Conservation (phyloP, 257 asterid genomes). For the Thymus mandschuricus region DNA sequence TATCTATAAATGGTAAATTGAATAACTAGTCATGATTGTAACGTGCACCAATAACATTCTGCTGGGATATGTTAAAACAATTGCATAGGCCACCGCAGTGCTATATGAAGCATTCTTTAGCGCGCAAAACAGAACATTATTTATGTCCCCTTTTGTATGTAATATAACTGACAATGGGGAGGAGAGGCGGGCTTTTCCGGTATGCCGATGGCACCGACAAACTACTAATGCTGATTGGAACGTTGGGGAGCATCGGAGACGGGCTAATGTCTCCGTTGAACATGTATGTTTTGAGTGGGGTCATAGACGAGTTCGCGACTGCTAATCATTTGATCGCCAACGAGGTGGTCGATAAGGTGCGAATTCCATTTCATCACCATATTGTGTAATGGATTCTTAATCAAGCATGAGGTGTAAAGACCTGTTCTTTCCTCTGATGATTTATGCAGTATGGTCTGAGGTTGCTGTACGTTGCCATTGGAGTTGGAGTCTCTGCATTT, state of each 20-base stretch:
- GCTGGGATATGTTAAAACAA: neutral
- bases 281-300: constrained; percentile 57
- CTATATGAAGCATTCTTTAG: neutral
- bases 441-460: constrained; percentile 57
- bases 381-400: too few relatives aligned
- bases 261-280: constrained; percentile 75
- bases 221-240: constrained; percentile 63
- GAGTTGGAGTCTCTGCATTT: constrained; percentile 69
- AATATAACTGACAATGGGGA: constrained; percentile 43
- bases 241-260: constrained; percentile 75
- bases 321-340: constrained; percentile 40
- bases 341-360: constrained; percentile 61
- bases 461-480: constrained; percentile 71
- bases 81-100: neutral
- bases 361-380: constrained; percentile 1
- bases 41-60: neutral
- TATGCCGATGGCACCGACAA: constrained; percentile 66
- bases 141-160: neutral
- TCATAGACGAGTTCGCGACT: constrained; percentile 54
- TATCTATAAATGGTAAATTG: neutral
- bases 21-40: neutral
- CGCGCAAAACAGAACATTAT: neutral
- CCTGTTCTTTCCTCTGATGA: neutral
- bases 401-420: too few relatives aligned
- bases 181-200: constrained; percentile 55